Conservation (phyloP, 805 yeast genomes). For the Candida methanosorbosa region DNA sequence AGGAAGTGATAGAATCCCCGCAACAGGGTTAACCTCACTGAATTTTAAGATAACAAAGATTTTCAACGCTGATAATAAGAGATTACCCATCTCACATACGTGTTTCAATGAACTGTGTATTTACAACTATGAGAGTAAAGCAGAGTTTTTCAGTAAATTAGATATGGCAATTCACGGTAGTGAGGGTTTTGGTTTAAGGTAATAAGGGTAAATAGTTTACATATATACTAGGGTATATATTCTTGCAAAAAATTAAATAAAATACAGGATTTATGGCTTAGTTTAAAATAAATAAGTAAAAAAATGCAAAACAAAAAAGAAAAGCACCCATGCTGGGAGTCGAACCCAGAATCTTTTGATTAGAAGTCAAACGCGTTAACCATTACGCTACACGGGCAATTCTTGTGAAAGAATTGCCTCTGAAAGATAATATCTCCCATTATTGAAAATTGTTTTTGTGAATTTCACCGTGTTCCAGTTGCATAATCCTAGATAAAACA, state of each 20-base stretch:
- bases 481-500: no score
- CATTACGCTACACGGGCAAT: constrained; percentile 50
- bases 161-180: constrained; percentile 66
- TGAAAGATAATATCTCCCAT: no score
- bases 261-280: background rate
- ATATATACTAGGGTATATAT: no score
- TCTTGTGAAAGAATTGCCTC: no score
- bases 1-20: constrained; percentile 88
- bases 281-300: background rate
- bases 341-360: constrained; percentile 54
- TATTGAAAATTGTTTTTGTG: no score
- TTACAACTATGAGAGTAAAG: constrained; percentile 50
- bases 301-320: background rate
- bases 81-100: constrained; percentile 84
- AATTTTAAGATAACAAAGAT: constrained; percentile 58
- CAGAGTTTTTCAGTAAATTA: constrained; percentile 51
- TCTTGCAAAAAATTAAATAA: background rate
- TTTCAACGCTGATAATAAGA: constrained; percentile 24
- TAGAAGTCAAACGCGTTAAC: constrained; percentile 54
- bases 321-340: constrained; percentile 26
- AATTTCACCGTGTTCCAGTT: no score
- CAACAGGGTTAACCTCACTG: constrained; percentile 79
- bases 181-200: constrained; percentile 67
- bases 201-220: background rate
- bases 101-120: constrained; percentile 88